phyloP scores from a whole-genome alignment of 257 asterid genomes.

The Salvia hispanica region DNA sequence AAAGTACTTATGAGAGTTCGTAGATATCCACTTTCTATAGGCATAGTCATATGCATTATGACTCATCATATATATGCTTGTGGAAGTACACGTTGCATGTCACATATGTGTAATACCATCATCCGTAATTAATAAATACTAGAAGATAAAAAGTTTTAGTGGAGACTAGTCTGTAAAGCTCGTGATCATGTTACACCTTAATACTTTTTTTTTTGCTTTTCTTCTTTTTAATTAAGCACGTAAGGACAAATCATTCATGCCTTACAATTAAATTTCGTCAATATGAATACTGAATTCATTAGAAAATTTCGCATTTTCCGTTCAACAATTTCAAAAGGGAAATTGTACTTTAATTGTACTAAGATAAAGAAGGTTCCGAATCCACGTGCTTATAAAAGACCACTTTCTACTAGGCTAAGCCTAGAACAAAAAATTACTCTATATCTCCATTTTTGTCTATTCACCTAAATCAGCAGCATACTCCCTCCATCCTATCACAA shows the following conservation, averaged over 20 bases:
- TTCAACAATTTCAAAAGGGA: no score
- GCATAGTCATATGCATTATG: background rate
- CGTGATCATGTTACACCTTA: conserved; percentile 18
- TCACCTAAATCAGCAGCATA: no score
- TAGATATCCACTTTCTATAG: background rate
- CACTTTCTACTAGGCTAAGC: no score
- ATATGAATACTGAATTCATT: background rate
- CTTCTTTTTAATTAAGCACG: background rate
- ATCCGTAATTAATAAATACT: no score
- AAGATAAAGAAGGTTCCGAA: no score
- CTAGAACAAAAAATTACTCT: no score
- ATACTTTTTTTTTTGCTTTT: background rate
- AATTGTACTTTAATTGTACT: no score
- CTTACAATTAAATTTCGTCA: background rate
- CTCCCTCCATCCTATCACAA: no score
- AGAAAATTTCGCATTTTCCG: background rate
- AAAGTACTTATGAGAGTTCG: background rate
- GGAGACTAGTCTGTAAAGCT: conserved; percentile 26
- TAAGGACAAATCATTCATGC: background rate
- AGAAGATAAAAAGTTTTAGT: background rate
- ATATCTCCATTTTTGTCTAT: no score
- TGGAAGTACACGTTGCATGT: conserved; percentile 9
- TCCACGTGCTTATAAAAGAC: no score
- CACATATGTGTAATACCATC: background rate
- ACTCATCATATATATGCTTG: conserved; percentile 1